Conservation (phyloP, 495 filamentous ascomycete genomes). For the Annulohypoxylon nitens region DNA sequence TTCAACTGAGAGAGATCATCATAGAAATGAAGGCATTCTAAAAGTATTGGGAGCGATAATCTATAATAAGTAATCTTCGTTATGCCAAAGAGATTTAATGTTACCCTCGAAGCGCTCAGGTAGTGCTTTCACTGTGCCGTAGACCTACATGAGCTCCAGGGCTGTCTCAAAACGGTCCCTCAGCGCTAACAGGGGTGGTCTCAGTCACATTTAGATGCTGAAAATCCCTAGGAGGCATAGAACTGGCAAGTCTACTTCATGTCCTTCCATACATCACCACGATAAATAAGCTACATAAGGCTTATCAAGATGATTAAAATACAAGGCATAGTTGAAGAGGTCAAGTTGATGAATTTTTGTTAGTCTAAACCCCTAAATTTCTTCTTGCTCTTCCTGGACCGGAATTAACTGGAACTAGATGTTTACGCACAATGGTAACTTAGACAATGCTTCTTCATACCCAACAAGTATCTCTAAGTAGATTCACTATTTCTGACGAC, state of each 20-base stretch:
- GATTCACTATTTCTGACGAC: neutral
- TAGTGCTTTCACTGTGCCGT: neutral
- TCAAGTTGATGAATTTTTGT: conserved; percentile 13
- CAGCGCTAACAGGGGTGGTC: neutral
- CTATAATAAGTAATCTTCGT: too few relatives aligned
- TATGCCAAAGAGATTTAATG: too few relatives aligned
- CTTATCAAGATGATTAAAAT: neutral
- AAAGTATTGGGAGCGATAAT: too few relatives aligned
- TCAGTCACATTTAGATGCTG: neutral
- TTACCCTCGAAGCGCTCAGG: neutral
- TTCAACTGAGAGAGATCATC: too few relatives aligned
- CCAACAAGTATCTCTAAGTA: too few relatives aligned
- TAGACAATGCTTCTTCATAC: too few relatives aligned
- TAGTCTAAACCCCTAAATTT: neutral
- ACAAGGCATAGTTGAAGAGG: neutral
- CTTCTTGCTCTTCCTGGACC: neutral
- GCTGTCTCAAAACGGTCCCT: neutral
- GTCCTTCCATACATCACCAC: neutral
- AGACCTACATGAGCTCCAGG: neutral
- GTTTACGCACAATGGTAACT: conserved; percentile 13
- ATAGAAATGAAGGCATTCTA: too few relatives aligned
- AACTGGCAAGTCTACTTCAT: neutral
- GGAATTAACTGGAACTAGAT: conserved; percentile 9
- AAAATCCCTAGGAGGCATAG: neutral
- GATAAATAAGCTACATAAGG: neutral